Conservation (phyloP, 345 rosid genomes). For the Syzygium jambos region DNA sequence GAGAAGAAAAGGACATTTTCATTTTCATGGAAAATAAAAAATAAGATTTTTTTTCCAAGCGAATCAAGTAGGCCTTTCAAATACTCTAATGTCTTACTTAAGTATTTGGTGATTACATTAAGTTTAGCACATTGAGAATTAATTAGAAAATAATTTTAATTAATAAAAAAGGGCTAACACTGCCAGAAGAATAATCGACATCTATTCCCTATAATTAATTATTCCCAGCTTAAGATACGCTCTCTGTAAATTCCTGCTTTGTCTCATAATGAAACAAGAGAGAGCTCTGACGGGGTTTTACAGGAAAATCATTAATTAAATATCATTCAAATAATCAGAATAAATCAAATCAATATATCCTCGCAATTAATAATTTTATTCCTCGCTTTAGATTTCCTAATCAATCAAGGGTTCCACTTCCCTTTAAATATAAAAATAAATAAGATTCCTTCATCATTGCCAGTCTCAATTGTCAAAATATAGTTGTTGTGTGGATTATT, state of each 20-base stretch:
- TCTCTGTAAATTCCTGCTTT: neutral
- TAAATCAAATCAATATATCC: neutral
- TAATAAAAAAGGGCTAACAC: neutral
- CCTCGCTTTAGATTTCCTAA: neutral
- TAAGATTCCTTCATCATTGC: neutral
- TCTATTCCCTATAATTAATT: neutral
- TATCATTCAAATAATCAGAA: neutral
- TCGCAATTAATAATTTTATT: neutral
- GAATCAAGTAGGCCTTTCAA: neutral
- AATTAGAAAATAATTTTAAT: neutral
- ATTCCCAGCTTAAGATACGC: neutral
- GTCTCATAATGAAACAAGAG: neutral
- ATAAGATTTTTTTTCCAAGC: neutral
- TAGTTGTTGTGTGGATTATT: neutral
- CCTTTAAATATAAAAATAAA: neutral
- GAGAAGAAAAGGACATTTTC: neutral
- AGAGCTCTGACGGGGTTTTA: neutral
- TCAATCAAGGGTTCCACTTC: neutral
- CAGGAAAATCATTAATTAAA: neutral
- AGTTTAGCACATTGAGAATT: neutral
- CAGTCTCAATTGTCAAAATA: neutral
- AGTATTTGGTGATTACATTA: neutral
- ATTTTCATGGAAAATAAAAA: neutral
- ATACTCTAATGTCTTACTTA: neutral
- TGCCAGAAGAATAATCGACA: neutral